A percentile compares a stretch with the other conserved stretches of the same genome.
Conservation (phyloP, 495 filamentous ascomycete genomes). For the Daldinia caldariorum region DNA sequence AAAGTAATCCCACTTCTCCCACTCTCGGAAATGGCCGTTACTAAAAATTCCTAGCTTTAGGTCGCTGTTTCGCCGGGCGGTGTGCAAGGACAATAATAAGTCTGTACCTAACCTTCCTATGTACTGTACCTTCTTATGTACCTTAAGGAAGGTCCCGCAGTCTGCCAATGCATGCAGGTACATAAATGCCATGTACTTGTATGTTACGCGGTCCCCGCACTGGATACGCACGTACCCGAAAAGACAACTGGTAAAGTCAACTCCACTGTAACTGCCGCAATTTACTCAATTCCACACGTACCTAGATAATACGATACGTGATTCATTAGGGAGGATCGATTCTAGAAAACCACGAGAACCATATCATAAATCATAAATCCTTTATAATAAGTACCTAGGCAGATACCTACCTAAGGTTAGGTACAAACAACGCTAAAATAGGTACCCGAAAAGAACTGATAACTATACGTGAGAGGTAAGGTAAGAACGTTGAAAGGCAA, state of each 20-base stretch:
- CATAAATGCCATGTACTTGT: neutral
- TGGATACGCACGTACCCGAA: neutral
- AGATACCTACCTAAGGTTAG: neutral
- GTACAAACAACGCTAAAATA: neutral
- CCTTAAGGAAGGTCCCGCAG: neutral
- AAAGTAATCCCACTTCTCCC: neutral
- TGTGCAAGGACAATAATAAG: neutral
- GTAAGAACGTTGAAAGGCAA: neutral
- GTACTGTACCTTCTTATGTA: neutral
- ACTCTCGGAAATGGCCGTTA: neutral
- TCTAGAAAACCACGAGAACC: neutral
- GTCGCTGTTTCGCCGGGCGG: neutral
- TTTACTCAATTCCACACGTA: neutral
- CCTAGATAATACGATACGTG: neutral
- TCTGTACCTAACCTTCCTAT: neutral
- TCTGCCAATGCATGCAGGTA: neutral
- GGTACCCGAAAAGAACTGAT: neutral
- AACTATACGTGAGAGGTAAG: too few relatives aligned
- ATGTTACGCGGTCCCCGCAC: neutral
- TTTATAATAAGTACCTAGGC: too few relatives aligned
- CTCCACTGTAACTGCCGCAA: neutral
- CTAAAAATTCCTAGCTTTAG: neutral
- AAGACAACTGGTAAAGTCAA: neutral
- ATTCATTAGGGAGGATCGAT: neutral
- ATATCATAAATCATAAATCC: too few relatives aligned